Conservation (phyloP, 2,329 filamentous ascomycete species). For the Arthrobotrys pseudoclavata region DNA sequence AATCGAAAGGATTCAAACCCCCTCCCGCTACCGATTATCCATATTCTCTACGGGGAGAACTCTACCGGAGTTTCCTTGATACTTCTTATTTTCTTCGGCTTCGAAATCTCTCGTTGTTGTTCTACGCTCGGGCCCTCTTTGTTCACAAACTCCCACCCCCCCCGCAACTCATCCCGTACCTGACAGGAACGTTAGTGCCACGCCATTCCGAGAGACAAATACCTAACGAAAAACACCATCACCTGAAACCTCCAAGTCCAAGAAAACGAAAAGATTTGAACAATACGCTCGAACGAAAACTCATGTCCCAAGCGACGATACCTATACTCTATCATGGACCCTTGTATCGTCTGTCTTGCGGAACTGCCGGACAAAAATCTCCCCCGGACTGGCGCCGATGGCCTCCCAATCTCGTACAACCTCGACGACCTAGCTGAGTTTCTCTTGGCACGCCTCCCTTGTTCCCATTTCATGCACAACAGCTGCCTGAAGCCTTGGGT, state of each 20-base stretch:
- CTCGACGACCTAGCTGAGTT: constrained; percentile 64
- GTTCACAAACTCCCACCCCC: constrained; percentile 5
- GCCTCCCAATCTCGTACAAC: constrained; percentile 68
- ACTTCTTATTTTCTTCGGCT: neutral
- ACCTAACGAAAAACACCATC: neutral
- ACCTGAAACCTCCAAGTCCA: constrained; percentile 3
- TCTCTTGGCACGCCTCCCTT: constrained; percentile 68
- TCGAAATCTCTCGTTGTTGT: constrained; percentile 32
- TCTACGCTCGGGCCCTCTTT: constrained; percentile 35
- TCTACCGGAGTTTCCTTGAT: neutral
- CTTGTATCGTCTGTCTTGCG: constrained; percentile 79
- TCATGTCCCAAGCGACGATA: constrained; percentile 56
- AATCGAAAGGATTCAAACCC: constrained; percentile 14
- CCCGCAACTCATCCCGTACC: constrained; percentile 59
- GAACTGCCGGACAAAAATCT: constrained; percentile 72
- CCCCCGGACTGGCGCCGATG: constrained; percentile 67
- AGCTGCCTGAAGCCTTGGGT: constrained; percentile 94
- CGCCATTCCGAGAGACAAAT: constrained; percentile 33
- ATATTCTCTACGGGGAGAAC: constrained; percentile 5
- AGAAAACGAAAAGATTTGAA: neutral
- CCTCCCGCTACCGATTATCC: constrained; percentile 1
- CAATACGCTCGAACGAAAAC: constrained; percentile 29
- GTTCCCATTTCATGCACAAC: constrained; percentile 92
- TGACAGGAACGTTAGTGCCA: constrained; percentile 45
- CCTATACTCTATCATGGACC: constrained; percentile 56